Conservation (phyloP, 257 asterid species). For the Penstemon eatonii region DNA sequence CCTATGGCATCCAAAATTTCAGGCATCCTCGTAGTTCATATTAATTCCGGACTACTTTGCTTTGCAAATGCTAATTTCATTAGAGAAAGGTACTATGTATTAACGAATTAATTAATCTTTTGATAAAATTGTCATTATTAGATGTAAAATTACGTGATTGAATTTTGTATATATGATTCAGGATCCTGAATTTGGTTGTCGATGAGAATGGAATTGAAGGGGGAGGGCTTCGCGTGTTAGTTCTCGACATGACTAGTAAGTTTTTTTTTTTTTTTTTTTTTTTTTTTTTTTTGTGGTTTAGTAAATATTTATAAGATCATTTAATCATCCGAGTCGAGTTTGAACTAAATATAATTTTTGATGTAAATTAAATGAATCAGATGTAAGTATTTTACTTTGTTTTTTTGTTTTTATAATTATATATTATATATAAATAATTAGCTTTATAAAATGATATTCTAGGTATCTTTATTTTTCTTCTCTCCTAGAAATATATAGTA, state of each 20-base stretch:
- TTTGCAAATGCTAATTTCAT: constrained; percentile 79
- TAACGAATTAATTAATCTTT: background rate
- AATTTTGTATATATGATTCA: constrained; percentile 2
- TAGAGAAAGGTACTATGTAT: constrained; percentile 50
- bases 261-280: background rate
- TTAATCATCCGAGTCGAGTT: no score
- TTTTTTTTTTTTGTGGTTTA: background rate
- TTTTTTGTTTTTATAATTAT: no score
- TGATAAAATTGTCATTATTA: no score
- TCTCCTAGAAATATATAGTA: no score
- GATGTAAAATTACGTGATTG: background rate
- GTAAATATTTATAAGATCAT: no score
- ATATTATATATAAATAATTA: no score
- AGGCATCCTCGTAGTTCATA: constrained; percentile 52
- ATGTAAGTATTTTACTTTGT: no score
- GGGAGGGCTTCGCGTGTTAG: constrained; percentile 45
- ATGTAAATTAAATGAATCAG: no score
- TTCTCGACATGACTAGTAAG: constrained; percentile 81
- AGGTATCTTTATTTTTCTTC: no score
- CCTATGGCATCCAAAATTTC: constrained; percentile 50
- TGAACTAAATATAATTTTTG: no score
- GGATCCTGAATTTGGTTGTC: constrained; percentile 50
- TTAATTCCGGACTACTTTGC: constrained; percentile 60
- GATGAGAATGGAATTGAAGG: constrained; percentile 40
- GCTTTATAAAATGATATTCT: no score